A percentile compares a stretch with the other conserved stretches of the same genome.
phyloP scores from a whole-genome alignment of 2,329 filamentous ascomycete species.

The Fusarium nygamai region DNA sequence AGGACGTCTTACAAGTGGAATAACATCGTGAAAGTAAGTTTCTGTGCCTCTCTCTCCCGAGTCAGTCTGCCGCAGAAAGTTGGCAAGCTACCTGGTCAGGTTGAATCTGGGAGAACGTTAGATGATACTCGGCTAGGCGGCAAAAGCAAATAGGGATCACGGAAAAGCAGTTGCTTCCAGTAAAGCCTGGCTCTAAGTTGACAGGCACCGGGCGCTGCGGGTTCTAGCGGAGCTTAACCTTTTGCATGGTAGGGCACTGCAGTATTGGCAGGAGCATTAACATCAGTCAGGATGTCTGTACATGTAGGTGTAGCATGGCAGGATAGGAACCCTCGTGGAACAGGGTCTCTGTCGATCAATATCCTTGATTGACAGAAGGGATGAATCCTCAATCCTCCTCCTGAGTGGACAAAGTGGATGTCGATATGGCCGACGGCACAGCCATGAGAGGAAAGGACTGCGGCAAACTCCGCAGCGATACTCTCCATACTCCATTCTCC shows the following conservation, averaged over 20 bases:
- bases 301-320: slow-evolving; percentile 13
- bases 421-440: slow-evolving; percentile 24
- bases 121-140: slow-evolving; percentile 28
- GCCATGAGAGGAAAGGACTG: slow-evolving; percentile 17
- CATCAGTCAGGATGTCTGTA: background rate
- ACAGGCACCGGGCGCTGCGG: slow-evolving; percentile 18
- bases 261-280: background rate
- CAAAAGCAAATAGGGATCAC: slow-evolving; percentile 30
- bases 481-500: background rate
- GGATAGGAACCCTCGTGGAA: slow-evolving; percentile 30
- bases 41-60: slow-evolving; percentile 20
- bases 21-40: slow-evolving; percentile 16
- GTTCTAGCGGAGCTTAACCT: slow-evolving; percentile 22
- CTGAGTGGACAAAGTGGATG: slow-evolving; percentile 18
- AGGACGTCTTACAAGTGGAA: background rate
- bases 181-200: slow-evolving; percentile 11
- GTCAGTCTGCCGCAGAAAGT: slow-evolving; percentile 29
- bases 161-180: slow-evolving; percentile 27
- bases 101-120: slow-evolving; percentile 20
- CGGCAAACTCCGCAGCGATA: slow-evolving; percentile 20
- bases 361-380: slow-evolving; percentile 28
- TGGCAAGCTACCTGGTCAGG: slow-evolving; percentile 22
- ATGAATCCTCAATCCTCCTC: slow-evolving; percentile 17
- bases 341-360: slow-evolving; percentile 35
- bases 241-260: slow-evolving; percentile 2